Conservation (phyloP, 140 eudicot genomes). For the Ambrosia hybrid region DNA sequence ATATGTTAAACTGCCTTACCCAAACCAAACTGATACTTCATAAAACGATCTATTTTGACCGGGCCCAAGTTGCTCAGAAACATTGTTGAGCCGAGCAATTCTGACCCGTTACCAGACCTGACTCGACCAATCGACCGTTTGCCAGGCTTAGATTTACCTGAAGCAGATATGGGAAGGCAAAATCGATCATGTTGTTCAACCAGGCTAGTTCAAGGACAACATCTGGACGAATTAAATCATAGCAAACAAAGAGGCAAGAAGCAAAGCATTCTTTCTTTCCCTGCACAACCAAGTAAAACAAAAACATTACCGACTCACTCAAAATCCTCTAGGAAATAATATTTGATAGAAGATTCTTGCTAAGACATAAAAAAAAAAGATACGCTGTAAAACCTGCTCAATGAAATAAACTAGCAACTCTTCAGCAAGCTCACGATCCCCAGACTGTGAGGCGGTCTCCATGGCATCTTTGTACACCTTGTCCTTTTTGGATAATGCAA, state of each 20-base stretch:
- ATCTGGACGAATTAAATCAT: conserved; percentile 85
- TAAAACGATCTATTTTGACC: background rate
- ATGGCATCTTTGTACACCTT: conserved; percentile 94
- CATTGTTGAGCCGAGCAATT: too few species aligned
- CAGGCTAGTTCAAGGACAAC: conserved; percentile 96
- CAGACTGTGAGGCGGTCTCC: conserved; percentile 99
- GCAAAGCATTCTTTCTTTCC: conserved; percentile 99
- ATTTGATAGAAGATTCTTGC: background rate
- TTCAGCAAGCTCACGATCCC: conserved; percentile 97
- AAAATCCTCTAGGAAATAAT: background rate
- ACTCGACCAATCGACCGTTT: background rate
- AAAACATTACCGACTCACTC: conserved; percentile 11
- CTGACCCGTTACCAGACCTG: too few species aligned
- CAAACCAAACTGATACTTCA: background rate
- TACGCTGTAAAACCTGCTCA: conserved; percentile 56
- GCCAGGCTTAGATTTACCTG: conserved; percentile 46
- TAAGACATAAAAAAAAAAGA: background rate
- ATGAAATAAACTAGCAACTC: conserved; percentile 89
- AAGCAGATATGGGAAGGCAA: conserved; percentile 96
- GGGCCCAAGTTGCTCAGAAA: too few species aligned
- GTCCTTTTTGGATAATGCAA: conserved; percentile 93
- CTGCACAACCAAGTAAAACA: conserved; percentile 47
- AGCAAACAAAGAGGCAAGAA: conserved; percentile 89
- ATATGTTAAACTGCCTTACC: too few species aligned
- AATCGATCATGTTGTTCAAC: conserved; percentile 97